Base-by-base conservation (phyloP, 768 basidiomycete species). In the Udeniomyces megalosporus region DNA sequence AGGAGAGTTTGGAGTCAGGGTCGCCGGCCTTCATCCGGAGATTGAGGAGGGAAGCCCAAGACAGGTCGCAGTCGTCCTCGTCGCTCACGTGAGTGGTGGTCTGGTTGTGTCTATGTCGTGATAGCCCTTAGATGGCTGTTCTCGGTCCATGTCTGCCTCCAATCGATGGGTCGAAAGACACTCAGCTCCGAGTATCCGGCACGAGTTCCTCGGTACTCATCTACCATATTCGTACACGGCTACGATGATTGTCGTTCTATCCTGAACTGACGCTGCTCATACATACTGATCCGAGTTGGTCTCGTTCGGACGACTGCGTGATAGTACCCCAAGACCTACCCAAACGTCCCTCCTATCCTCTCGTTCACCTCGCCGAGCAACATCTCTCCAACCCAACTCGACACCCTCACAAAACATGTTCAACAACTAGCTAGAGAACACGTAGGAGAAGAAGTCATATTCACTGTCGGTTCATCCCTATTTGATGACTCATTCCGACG, bases 71-170 rank as follows among this genome's bases (percentile, higher is more conserved):
- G 63, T 65, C 38, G 58, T 60, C 3, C 52, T 65, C 45, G 58
- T 65, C 24, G 58, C 60, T 24, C 58, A 60, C 58, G 63, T 60
- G 10, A 28, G 63, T 53, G n/a, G n/a, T n/a, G n/a, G n/a, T n/a
- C n/a, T n/a, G n/a, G n/a, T n/a, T n/a, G n/a, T n/a, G n/a, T n/a
- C n/a, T n/a, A n/a, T n/a, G n/a, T n/a, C n/a, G n/a, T n/a, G n/a
- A n/a, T n/a, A n/a, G n/a, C n/a, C n/a, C n/a, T n/a, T n/a, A n/a
- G n/a, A n/a, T n/a, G n/a, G n/a, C n/a, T n/a, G n/a, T n/a, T n/a
- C n/a, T n/a, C n/a, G n/a, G n/a, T n/a, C n/a, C n/a, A n/a, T n/a
- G n/a, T n/a, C n/a, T n/a, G n/a, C n/a, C n/a, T n/a, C n/a, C n/a
- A n/a, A n/a, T n/a, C n/a, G n/a, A n/a, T n/a, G n/a, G n/a, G n/a